Evolutionary conservation across 306 rosid species (phyloP).

Genomic region (Fagus crenata): DNA sequence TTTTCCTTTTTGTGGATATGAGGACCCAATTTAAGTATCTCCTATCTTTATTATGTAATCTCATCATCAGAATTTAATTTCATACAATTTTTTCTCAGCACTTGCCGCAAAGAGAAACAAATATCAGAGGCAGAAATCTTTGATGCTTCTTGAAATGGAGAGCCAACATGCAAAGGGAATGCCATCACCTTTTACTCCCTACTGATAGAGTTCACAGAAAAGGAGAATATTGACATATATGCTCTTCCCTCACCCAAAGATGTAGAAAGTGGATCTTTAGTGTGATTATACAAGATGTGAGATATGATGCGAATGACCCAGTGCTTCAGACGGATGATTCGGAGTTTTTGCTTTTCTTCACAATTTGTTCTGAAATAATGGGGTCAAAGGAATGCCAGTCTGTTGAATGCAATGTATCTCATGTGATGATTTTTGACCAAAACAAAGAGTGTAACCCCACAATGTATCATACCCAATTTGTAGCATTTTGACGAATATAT

Average conservation of each 20-base stretch:
- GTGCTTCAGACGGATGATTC: slow-evolving; percentile 16
- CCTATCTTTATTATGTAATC: too few species aligned
- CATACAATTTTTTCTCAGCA: slow-evolving; percentile 51
- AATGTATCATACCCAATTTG: slow-evolving; percentile 9
- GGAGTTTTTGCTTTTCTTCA: slow-evolving; percentile 8
- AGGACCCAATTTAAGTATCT: too few species aligned
- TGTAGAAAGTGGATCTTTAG: not conserved
- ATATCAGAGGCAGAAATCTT: slow-evolving; percentile 84
- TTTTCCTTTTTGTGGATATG: too few species aligned
- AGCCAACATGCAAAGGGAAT: slow-evolving; percentile 93
- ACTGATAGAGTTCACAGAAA: slow-evolving; percentile 22
- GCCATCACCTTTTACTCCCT: slow-evolving; percentile 52
- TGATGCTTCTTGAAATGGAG: slow-evolving; percentile 95
- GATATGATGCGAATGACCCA: not conserved
- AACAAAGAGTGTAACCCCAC: slow-evolving; percentile 3
- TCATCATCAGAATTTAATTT: not conserved
- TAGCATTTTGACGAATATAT: slow-evolving; percentile 5
- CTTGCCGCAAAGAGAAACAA: slow-evolving; percentile 84
- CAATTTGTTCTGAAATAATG: slow-evolving; percentile 6
- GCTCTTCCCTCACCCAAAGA: not conserved
- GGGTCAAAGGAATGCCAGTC: slow-evolving; percentile 11
- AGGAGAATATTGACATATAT: not conserved
- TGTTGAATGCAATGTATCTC: not conserved
- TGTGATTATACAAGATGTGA: not conserved
- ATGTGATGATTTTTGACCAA: slow-evolving; percentile 1